These are phyloP conservation scores for Typha latifolia DNA, from an alignment of 176 grass and related monocot genomes.

Conservation along the genomic window DNA sequence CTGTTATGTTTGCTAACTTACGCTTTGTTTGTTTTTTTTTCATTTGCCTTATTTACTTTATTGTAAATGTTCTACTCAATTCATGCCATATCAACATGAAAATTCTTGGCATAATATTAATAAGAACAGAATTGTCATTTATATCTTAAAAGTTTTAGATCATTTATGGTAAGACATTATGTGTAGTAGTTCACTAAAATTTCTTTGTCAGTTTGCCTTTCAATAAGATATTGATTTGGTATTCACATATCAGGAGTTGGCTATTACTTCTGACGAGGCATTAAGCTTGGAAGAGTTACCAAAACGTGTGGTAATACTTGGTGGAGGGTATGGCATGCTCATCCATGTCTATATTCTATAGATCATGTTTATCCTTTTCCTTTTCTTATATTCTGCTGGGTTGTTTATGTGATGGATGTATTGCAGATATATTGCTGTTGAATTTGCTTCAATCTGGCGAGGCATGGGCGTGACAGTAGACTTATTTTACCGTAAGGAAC, in stretches of 20 bases:
- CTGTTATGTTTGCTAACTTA: too few relatives aligned
- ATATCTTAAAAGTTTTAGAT: too few relatives aligned
- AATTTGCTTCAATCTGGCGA: constrained; percentile 97
- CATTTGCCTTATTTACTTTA: too few relatives aligned
- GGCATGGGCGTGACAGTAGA: constrained; percentile 88
- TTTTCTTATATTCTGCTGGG: background rate
- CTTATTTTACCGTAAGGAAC: constrained; percentile 75
- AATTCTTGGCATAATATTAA: too few relatives aligned
- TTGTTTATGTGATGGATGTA: constrained; percentile 2
- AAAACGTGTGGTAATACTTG: constrained; percentile 76
- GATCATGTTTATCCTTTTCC: background rate
- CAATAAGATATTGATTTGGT: background rate
- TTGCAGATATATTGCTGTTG: constrained; percentile 91
- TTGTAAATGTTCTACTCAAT: too few relatives aligned
- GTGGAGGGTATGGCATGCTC: constrained; percentile 51
- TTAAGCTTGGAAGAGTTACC: constrained; percentile 92
- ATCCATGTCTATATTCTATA: background rate
- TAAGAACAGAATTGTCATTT: too few relatives aligned
- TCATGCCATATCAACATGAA: too few relatives aligned
- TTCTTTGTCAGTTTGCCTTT: background rate
- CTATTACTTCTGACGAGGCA: constrained; percentile 95
- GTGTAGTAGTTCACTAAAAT: too few relatives aligned
- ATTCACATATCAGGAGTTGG: constrained; percentile 55
- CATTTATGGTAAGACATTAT: too few relatives aligned
- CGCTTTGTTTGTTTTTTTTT: too few relatives aligned